Conservation (phyloP, 202 grass and related monocot species). For the Brachypodium distachyon region DNA sequence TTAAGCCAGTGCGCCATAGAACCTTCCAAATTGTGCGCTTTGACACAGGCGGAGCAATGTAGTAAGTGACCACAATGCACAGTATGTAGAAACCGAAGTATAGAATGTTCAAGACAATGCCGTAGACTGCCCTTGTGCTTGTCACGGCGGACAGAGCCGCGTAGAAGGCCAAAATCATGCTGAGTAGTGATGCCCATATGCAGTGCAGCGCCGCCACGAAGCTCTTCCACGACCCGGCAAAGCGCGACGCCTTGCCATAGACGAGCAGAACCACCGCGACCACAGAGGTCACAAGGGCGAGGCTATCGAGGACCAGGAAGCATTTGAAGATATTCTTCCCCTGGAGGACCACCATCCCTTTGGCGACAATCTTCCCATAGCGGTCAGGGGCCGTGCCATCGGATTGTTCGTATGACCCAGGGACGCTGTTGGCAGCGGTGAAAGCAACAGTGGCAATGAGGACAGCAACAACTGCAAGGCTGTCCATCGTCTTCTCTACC, state of each 20-base stretch:
- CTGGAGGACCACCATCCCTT: not conserved
- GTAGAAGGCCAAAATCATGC: not conserved
- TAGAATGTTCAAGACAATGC: not conserved
- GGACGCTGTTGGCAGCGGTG: not conserved
- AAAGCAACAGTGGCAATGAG: not conserved
- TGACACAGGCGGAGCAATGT: not conserved
- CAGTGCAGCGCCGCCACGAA: not conserved
- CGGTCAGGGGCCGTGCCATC: too few species aligned
- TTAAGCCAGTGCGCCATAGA: not conserved
- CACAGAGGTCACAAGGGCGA: not conserved
- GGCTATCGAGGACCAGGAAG: not conserved
- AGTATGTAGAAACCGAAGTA: not conserved
- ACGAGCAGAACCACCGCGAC: not conserved
- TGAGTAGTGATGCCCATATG: not conserved
- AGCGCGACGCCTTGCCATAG: not conserved
- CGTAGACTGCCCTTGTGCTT: not conserved
- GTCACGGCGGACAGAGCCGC: not conserved
- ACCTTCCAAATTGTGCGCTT: not conserved
- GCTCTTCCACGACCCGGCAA: not conserved
- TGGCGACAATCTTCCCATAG: too few species aligned
- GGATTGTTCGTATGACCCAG: not conserved
- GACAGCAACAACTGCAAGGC: not conserved
- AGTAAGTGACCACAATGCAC: not conserved
- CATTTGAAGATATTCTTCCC: rapidly evolving
- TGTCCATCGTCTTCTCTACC: not conserved